Conservation (phyloP, 257 asterid species). For the Plectranthus barbatus region DNA sequence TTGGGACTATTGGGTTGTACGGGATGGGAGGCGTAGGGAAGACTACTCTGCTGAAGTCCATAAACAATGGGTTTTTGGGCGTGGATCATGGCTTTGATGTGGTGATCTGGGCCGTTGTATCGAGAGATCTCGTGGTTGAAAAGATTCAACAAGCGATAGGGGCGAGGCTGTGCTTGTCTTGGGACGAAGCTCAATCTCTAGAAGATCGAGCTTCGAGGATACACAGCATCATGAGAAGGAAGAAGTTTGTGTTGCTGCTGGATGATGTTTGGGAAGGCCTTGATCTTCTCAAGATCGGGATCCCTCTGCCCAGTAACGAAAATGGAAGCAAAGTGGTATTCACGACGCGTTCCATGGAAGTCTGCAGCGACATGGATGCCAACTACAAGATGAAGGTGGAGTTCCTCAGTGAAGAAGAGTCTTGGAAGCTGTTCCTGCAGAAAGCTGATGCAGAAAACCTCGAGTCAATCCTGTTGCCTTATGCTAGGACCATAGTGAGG, state of each 20-base stretch:
- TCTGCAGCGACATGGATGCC: constrained; percentile 42
- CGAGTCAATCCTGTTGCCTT: constrained; percentile 1
- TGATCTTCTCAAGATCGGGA: constrained; percentile 38
- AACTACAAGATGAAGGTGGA: constrained; percentile 36
- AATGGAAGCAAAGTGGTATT: constrained; percentile 37
- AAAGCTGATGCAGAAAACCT: constrained; percentile 26
- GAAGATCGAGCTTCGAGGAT: constrained; percentile 31
- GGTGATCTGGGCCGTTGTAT: constrained; percentile 39
- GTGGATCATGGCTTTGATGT: constrained; percentile 31
- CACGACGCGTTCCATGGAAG: constrained; percentile 35
- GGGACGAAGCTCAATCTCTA: constrained; percentile 37
- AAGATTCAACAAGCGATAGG: constrained; percentile 45
- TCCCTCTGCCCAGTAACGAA: constrained; percentile 27
- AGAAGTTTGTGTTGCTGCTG: constrained; percentile 30
- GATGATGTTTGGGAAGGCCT: constrained; percentile 50
- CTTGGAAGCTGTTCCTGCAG: constrained; percentile 35
- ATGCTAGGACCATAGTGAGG: constrained; percentile 30
- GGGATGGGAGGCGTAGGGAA: constrained; percentile 42
- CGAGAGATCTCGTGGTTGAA: constrained; percentile 31
- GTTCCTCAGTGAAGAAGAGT: constrained; percentile 26
- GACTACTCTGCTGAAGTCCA: constrained; percentile 32
- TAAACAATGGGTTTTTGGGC: constrained; percentile 30
- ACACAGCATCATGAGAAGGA: constrained; percentile 31
- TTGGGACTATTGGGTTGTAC: constrained; percentile 25
- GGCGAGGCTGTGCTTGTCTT: constrained; percentile 34